Evolutionary conservation across 495 filamentous ascomycete genomes (phyloP).

Genomic region (Parathielavia appendiculata): DNA sequence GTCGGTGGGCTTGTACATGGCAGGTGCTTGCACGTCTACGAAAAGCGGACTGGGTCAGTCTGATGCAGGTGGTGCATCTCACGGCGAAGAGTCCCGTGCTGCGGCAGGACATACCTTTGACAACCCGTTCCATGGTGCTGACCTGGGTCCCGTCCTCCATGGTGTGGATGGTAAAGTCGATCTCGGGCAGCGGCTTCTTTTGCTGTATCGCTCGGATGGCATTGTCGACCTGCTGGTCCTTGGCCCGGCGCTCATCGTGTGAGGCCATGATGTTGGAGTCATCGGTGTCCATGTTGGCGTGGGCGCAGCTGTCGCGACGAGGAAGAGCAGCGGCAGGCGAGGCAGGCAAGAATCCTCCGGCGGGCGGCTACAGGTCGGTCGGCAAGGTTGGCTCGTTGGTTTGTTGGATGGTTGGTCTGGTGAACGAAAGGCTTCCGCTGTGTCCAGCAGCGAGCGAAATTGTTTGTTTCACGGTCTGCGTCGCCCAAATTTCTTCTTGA

Average conservation of each 20-base stretch:
- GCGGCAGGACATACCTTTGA: constrained; percentile 68
- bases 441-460: constrained; percentile 15
- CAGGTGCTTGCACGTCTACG: constrained; percentile 92
- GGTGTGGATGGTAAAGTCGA: constrained; percentile 94
- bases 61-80: neutral
- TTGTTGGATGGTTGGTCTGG: constrained; percentile 1
- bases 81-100: neutral
- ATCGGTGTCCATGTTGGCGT: constrained; percentile 35
- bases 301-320: neutral
- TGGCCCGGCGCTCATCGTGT: constrained; percentile 31
- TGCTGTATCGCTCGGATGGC: constrained; percentile 76
- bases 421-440: constrained; percentile 16
- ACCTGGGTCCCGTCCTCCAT: constrained; percentile 97
- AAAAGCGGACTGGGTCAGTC: constrained; percentile 14
- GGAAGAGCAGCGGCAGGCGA: neutral
- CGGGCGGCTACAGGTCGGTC: neutral
- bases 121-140: constrained; percentile 89
- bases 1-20: constrained; percentile 81
- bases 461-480: neutral
- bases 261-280: constrained; percentile 30
- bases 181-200: constrained; percentile 92
- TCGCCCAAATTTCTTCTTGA: neutral
- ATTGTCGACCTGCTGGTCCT: constrained; percentile 54
- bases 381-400: constrained; percentile 10
- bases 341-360: constrained; percentile 1